A percentile compares a stretch with the other conserved stretches of the same genome.
Conservation (phyloP, 139 green algal species). For the Picochlorum sp. region DNA sequence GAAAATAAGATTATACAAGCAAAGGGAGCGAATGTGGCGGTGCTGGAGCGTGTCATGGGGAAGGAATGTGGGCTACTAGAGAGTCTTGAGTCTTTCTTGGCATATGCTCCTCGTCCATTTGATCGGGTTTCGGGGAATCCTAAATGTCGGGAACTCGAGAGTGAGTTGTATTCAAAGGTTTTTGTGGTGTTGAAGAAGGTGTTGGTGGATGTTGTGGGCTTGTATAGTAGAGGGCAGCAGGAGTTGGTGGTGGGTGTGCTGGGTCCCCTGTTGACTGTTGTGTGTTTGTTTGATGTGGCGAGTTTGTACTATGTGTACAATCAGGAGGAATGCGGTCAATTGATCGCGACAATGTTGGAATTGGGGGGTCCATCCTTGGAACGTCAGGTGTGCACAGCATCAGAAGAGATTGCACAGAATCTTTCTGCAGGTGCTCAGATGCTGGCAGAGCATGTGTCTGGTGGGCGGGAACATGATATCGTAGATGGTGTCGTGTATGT, state of each 20-base stretch:
- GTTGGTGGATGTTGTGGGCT: neutral
- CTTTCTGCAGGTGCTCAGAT: neutral
- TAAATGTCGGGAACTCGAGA: neutral
- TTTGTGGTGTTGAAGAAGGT: neutral
- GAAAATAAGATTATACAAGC: no score
- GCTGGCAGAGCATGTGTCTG: neutral
- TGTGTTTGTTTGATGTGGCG: constrained; percentile 1
- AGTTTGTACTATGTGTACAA: neutral
- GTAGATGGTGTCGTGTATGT: constrained; percentile 61
- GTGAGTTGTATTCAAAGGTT: no score
- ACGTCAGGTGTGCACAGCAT: no score
- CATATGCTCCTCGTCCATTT: constrained; percentile 16
- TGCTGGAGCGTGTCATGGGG: no score
- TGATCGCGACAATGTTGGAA: no score
- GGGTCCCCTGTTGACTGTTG: neutral
- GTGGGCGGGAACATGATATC: neutral
- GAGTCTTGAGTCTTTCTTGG: constrained; percentile 22
- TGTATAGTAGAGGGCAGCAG: neutral
- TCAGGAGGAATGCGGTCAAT: no score
- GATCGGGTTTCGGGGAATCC: constrained; percentile 10
- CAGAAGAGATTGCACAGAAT: no score
- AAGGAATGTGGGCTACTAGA: neutral
- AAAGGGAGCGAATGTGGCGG: no score
- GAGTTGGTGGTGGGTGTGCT: neutral
- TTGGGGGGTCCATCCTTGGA: no score